A percentile compares a stretch with the other conserved stretches of the same genome.
Evolutionary conservation across 495 filamentous ascomycete species (phyloP).

Genomic region (Neohortaea acidophila): DNA sequence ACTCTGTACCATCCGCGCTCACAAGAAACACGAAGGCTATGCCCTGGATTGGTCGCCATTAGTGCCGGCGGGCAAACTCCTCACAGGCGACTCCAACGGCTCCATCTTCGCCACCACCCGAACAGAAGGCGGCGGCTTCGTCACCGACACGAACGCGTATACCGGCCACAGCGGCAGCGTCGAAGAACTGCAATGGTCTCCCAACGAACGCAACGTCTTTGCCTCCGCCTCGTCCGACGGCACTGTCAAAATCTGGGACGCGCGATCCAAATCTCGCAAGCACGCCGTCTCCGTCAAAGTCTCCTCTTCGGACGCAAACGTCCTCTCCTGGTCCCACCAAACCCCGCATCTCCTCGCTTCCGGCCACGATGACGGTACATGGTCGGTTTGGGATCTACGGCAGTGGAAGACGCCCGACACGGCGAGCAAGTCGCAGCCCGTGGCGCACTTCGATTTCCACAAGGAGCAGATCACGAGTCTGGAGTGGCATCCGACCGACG

Average conservation of each 20-base stretch:
- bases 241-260: constrained; percentile 88
- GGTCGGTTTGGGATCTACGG: constrained; percentile 91
- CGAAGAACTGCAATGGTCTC: constrained; percentile 94
- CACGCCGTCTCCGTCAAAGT: constrained; percentile 74
- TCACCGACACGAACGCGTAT: constrained; percentile 65
- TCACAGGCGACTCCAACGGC: constrained; percentile 84
- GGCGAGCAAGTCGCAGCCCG: constrained; percentile 42
- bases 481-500: constrained; percentile 95
- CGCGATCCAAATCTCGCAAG: constrained; percentile 71
- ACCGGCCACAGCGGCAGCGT: constrained; percentile 70
- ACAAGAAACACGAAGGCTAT: constrained; percentile 77
- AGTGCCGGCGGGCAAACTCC: constrained; percentile 59
- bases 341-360: constrained; percentile 81
- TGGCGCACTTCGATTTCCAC: constrained; percentile 86
- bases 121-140: constrained; percentile 74
- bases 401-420: constrained; percentile 63
- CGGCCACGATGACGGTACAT: constrained; percentile 84
- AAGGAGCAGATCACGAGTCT: constrained; percentile 88
- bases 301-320: constrained; percentile 78
- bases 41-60: constrained; percentile 86
- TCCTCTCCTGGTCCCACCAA: constrained; percentile 81
- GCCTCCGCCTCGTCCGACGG: constrained; percentile 86
- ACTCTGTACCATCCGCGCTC: constrained; percentile 69
- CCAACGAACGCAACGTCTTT: constrained; percentile 79
- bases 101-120: constrained; percentile 74